phyloP scores from a whole-genome alignment of 495 filamentous ascomycete genomes.

The Aspergillus kassunensis region DNA sequence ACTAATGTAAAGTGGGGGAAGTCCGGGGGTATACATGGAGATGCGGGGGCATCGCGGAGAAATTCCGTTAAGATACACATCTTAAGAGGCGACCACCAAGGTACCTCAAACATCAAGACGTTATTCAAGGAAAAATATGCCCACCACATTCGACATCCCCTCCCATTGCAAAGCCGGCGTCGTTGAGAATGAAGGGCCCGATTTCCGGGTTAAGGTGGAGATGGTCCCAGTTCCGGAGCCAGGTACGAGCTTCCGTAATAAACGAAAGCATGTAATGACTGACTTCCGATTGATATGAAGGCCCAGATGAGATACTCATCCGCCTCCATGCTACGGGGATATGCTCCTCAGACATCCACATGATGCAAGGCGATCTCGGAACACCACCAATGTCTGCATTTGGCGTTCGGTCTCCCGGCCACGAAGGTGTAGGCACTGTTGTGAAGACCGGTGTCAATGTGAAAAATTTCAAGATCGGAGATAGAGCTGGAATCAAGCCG shows the following conservation, averaged over 20 bases:
- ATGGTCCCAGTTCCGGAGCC: slow-evolving; percentile 48
- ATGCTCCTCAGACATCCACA: slow-evolving; percentile 44
- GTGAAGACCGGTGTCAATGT: slow-evolving; percentile 41
- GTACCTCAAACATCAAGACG: neutral
- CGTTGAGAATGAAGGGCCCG: slow-evolving; percentile 48
- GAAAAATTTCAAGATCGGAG: slow-evolving; percentile 51
- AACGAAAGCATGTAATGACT: slow-evolving; percentile 1
- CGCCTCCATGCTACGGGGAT: slow-evolving; percentile 43
- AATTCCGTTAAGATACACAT: neutral
- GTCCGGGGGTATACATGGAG: too few species aligned
- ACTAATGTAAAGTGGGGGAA: too few species aligned
- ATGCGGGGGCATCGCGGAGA: too few species aligned
- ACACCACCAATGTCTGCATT: slow-evolving; percentile 44
- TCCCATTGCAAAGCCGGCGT: slow-evolving; percentile 49
- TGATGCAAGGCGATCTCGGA: slow-evolving; percentile 41
- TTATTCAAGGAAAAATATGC: neutral
- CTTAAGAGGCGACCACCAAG: too few species aligned
- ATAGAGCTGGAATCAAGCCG: slow-evolving; percentile 55
- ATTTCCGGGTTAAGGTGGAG: slow-evolving; percentile 47
- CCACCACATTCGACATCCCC: slow-evolving; percentile 33
- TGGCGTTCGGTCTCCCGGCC: slow-evolving; percentile 43
- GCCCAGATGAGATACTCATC: slow-evolving; percentile 42
- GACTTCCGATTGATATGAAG: slow-evolving; percentile 12
- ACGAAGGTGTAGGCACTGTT: slow-evolving; percentile 53
- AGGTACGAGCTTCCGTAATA: slow-evolving; percentile 21